Percentiles rank a stretch among this genome's conserved stretches.
phyloP scores from a whole-genome alignment of 116 monocot genomes.

The Zostera marina region DNA sequence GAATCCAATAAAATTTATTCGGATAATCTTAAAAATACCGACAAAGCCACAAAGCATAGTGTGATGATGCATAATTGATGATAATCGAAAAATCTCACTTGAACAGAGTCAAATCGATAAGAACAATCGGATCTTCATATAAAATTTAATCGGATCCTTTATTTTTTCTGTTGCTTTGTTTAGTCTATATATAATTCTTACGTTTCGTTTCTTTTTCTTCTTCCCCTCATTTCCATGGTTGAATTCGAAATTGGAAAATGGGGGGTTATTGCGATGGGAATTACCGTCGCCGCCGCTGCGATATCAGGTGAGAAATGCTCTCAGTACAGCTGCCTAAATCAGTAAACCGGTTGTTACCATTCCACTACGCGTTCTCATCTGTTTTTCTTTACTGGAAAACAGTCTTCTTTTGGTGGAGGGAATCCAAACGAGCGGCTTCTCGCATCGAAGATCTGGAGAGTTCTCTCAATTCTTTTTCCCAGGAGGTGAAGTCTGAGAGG shows the following conservation, averaged over 20 bases:
- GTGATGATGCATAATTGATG: too few species aligned
- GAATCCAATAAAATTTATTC: too few species aligned
- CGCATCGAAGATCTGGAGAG: slow-evolving; percentile 45
- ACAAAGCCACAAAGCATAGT: too few species aligned
- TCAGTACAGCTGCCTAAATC: too few species aligned
- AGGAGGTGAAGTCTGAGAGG: slow-evolving; percentile 57
- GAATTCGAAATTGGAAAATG: not conserved
- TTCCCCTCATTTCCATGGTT: not conserved
- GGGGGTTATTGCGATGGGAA: not conserved
- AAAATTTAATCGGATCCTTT: too few species aligned
- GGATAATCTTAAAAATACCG: too few species aligned
- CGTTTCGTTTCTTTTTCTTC: too few species aligned
- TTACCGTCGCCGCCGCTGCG: not conserved
- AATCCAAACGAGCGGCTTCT: slow-evolving; percentile 15
- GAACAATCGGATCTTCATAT: too few species aligned
- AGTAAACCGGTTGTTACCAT: not conserved
- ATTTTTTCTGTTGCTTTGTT: too few species aligned
- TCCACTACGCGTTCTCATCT: not conserved
- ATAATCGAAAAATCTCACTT: too few species aligned
- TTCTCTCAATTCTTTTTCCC: slow-evolving; percentile 29
- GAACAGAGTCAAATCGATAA: too few species aligned
- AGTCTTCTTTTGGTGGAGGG: slow-evolving; percentile 9
- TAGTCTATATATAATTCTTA: too few species aligned
- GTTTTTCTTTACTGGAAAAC: slow-evolving; percentile 1
- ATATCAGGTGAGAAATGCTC: slow-evolving; percentile 1